phyloP scores from a whole-genome alignment of 2,329 filamentous ascomycete genomes.

The Penicillium nordicum region DNA sequence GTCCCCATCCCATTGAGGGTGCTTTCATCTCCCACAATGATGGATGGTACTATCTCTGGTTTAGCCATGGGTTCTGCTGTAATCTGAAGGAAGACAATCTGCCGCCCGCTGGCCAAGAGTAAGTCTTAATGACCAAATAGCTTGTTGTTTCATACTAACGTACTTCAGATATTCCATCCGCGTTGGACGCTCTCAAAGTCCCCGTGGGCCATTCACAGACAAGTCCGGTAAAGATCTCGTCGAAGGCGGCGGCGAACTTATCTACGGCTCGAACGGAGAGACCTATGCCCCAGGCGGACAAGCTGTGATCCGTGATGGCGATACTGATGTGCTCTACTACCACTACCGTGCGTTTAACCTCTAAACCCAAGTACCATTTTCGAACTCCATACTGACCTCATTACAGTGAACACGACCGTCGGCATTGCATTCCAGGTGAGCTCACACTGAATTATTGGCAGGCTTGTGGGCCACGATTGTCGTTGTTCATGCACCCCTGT shows the following conservation, averaged over 20 bases:
- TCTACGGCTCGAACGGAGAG: slow-evolving; percentile 58
- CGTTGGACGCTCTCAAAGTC: slow-evolving; percentile 56
- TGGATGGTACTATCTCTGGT: slow-evolving; percentile 37
- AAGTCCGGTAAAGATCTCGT: slow-evolving; percentile 55
- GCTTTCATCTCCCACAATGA: slow-evolving; percentile 29
- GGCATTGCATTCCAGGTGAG: slow-evolving; percentile 31
- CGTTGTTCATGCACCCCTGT: slow-evolving; percentile 6
- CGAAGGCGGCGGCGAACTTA: slow-evolving; percentile 56
- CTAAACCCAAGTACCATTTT: background rate
- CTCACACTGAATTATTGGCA: background rate
- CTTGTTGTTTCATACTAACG: background rate
- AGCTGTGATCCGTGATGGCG: slow-evolving; percentile 52
- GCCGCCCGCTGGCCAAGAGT: slow-evolving; percentile 55
- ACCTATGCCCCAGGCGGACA: slow-evolving; percentile 67
- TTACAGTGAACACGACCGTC: slow-evolving; percentile 29
- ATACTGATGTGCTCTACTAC: slow-evolving; percentile 33
- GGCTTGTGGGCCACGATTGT: slow-evolving; percentile 13
- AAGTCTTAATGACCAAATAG: slow-evolving; percentile 1
- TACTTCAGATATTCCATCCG: slow-evolving; percentile 56
- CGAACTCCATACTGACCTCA: slow-evolving; percentile 3
- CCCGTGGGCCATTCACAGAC: slow-evolving; percentile 54
- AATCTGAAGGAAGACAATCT: slow-evolving; percentile 26
- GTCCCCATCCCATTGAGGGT: slow-evolving; percentile 34
- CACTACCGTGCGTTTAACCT: slow-evolving; percentile 31
- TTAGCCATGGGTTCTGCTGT: slow-evolving; percentile 35